phyloP scores from a whole-genome alignment of 768 basidiomycete species.

The Mycena venus region DNA sequence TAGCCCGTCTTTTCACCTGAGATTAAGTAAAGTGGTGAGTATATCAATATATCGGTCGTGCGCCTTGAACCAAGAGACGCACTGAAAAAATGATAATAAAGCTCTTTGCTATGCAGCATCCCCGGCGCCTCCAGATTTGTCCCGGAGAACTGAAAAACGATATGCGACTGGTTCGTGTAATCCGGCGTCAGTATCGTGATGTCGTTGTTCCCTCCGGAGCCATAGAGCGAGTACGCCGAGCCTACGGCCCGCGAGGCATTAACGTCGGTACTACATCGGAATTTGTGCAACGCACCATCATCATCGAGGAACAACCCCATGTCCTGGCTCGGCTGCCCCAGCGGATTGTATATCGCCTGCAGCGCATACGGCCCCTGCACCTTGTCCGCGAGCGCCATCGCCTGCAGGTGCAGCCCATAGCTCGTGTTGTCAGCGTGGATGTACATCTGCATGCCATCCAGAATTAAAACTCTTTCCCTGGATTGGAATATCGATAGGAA shows the following conservation, averaged over 20 bases:
- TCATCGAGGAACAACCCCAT: slow-evolving; percentile 26
- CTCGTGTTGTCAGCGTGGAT: slow-evolving; percentile 26
- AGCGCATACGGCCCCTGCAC: slow-evolving; percentile 24
- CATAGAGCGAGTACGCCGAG: slow-evolving; percentile 24
- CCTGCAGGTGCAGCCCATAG: slow-evolving; percentile 26
- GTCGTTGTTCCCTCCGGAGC: slow-evolving; percentile 28
- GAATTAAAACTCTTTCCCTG: slow-evolving; percentile 9
- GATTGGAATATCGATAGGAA: slow-evolving; percentile 14
- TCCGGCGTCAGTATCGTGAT: slow-evolving; percentile 24
- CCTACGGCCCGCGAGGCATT: slow-evolving; percentile 9
- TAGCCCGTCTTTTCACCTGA: slow-evolving; percentile 25
- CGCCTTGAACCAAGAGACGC: slow-evolving; percentile 1
- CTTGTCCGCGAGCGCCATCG: slow-evolving; percentile 21
- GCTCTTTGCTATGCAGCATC: slow-evolving; percentile 19
- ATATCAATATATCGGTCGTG: slow-evolving; percentile 7
- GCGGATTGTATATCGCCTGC: slow-evolving; percentile 25
- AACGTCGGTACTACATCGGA: slow-evolving; percentile 1
- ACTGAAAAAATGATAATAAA: slow-evolving; percentile 27
- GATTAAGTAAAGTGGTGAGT: slow-evolving; percentile 9
- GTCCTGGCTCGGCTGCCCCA: slow-evolving; percentile 24
- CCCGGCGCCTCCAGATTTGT: slow-evolving; percentile 27
- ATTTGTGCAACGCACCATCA: slow-evolving; percentile 17
- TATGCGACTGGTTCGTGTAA: slow-evolving; percentile 20
- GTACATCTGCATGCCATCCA: slow-evolving; percentile 23
- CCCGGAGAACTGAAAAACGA: slow-evolving; percentile 26